Conservation (phyloP, 1,284 basidiomycete genomes). For the Thelephora terrestris region DNA sequence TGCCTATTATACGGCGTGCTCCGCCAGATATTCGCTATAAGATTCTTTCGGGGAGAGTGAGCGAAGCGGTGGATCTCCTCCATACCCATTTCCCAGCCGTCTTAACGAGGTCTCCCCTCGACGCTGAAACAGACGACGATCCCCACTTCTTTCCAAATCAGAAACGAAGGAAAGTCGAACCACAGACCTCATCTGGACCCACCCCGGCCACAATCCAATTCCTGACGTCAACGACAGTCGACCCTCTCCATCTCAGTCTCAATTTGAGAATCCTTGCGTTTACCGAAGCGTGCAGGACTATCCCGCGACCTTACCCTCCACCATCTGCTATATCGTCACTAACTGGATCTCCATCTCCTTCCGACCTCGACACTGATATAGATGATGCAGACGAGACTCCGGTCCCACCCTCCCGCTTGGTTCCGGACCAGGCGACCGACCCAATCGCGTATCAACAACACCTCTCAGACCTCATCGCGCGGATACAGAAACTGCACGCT, state of each 20-base stretch:
- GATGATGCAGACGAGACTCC: slow-evolving; percentile 10
- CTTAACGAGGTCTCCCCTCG: slow-evolving; percentile 28
- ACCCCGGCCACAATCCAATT: slow-evolving; percentile 28
- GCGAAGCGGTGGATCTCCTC: slow-evolving; percentile 55
- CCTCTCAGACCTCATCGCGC: slow-evolving; percentile 33
- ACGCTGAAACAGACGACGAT: slow-evolving; percentile 6
- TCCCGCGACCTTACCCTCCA: slow-evolving; percentile 43
- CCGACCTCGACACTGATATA: slow-evolving; percentile 8
- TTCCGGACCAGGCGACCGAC: slow-evolving; percentile 5
- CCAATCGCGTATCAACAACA: slow-evolving; percentile 20
- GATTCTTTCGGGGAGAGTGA: slow-evolving; percentile 62
- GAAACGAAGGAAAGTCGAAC: no score
- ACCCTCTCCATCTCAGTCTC: slow-evolving; percentile 64
- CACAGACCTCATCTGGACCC: no score
- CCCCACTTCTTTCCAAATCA: no score
- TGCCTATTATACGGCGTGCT: slow-evolving; percentile 1
- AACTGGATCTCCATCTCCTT: slow-evolving; percentile 8
- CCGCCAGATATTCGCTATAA: slow-evolving; percentile 49
- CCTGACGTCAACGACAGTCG: slow-evolving; percentile 46
- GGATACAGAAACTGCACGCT: slow-evolving; percentile 51
- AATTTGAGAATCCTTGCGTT: slow-evolving; percentile 80
- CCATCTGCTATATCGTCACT: neutral
- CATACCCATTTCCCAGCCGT: slow-evolving; percentile 63
- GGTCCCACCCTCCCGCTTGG: slow-evolving; percentile 1
- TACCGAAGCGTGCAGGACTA: slow-evolving; percentile 69